Evolutionary conservation across 306 rosid species (phyloP), one percentile per base, ranked within the genome.

Genomic region (Malus orientalis): DNA sequence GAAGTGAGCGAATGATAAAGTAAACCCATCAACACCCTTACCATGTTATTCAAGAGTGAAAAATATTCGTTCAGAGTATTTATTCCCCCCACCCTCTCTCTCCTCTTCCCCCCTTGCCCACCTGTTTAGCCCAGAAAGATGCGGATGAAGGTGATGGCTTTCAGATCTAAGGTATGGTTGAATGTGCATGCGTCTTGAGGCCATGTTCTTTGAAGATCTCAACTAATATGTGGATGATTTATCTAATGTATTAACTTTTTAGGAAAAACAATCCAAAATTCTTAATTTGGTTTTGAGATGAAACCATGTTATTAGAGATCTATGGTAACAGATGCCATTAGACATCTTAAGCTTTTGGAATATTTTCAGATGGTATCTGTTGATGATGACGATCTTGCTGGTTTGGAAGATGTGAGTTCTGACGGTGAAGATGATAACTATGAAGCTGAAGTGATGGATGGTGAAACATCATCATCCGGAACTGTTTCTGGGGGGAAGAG

Each of bases 381-480:
- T 83, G 99, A 95, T 83, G 99, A 95, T 33, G 99, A 95, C 74
- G 99, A 95, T 81, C 99, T 95, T 69, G 99, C 99, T 83, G 99
- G 99, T 80, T 84, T 95, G 78, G 93, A 92, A 81, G 97, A 92
- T 88, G 93, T 92, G 45, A 92, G 99, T 84, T 90, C 99, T 78
- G 99, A 95, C 51, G 93, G 87, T 0, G 99, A 95, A 88, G 99
- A 95, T 77, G 99, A 92, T 78, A 95, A 92, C 83, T 92, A 92
- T 81, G 99, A 92, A 84, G 99, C 93, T 69, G 97, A 95, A 2
- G 85, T 89, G 84, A 86, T 90, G 13, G 99, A 95, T 22, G 91
- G 97, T 33, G 99, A 95, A 80, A 78, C 97, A 81, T 86, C 90
- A 76, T 85, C 96, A 49, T 58, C 88, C 33, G 96, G 93, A 77